phyloP scores from a whole-genome alignment of 805 yeast genomes.

The Candida chilensis region DNA sequence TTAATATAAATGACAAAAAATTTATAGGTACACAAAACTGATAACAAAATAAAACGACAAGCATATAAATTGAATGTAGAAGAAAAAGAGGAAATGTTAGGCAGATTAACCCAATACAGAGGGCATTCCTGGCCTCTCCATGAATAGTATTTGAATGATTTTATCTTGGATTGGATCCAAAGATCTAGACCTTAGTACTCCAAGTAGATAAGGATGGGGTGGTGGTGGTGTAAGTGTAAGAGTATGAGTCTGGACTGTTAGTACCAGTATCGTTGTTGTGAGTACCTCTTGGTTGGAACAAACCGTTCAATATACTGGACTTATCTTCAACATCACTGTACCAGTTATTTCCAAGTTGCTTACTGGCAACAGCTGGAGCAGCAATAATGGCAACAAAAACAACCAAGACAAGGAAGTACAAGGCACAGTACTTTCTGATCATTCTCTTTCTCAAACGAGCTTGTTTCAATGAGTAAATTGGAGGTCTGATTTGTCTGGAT shows the following conservation, averaged over 20 bases:
- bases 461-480: conserved; percentile 94
- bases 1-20: too few species aligned
- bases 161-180: conserved; percentile 1
- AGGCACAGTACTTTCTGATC: conserved; percentile 85
- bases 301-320: conserved; percentile 45
- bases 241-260: conserved; percentile 21
- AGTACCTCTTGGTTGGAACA: conserved; percentile 84
- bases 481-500: conserved; percentile 92
- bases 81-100: too few species aligned
- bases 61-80: too few species aligned
- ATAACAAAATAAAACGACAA: too few species aligned
- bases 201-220: conserved; percentile 46
- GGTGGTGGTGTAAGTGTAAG: conserved; percentile 34
- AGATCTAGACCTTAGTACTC: conserved; percentile 41
- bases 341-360: conserved; percentile 32
- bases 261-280: conserved; percentile 78
- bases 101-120: too few species aligned
- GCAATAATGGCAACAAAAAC: conserved; percentile 70
- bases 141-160: background rate
- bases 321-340: conserved; percentile 14
- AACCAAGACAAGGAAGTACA: conserved; percentile 64
- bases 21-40: too few species aligned
- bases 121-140: too few species aligned
- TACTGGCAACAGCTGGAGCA: conserved; percentile 87
- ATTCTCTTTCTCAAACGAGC: conserved; percentile 94